A percentile compares a stretch with the other conserved stretches of the same genome.
These are phyloP conservation scores for Cocos nucifera DNA, from an alignment of 176 grass and related monocot genomes.

Conservation along the genomic window DNA sequence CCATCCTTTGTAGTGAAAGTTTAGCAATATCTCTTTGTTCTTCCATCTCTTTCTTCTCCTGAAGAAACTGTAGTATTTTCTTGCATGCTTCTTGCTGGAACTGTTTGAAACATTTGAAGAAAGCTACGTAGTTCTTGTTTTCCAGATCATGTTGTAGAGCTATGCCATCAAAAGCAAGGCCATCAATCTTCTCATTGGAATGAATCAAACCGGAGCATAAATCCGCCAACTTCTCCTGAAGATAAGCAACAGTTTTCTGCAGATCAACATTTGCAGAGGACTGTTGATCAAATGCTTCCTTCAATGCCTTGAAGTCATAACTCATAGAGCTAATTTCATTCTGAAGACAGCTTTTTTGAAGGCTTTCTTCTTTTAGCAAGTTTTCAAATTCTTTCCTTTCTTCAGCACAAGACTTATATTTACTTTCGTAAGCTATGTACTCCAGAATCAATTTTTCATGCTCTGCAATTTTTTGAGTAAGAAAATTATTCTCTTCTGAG, in stretches of 20 bases:
- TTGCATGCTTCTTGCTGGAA: conserved; percentile 47
- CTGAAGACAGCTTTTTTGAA: conserved; percentile 40
- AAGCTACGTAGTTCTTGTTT: conserved; percentile 35
- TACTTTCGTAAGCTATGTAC: conserved; percentile 41
- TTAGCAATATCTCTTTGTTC: conserved; percentile 31
- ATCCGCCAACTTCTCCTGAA: conserved; percentile 36
- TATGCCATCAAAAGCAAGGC: conserved; percentile 29
- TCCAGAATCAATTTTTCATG: conserved; percentile 42
- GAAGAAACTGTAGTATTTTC: conserved; percentile 44
- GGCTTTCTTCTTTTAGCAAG: conserved; percentile 57
- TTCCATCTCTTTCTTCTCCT: conserved; percentile 43
- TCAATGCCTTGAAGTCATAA: conserved; percentile 43
- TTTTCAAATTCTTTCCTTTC: conserved; percentile 57
- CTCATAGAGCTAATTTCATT: conserved; percentile 35
- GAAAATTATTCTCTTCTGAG: conserved; percentile 40
- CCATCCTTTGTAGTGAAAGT: conserved; percentile 24
- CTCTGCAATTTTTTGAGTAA: conserved; percentile 33
- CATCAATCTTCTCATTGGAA: conserved; percentile 40
- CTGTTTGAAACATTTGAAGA: conserved; percentile 41
- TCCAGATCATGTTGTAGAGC: conserved; percentile 34
- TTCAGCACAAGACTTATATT: conserved; percentile 45
- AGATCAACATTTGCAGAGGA: conserved; percentile 44
- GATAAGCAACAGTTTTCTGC: conserved; percentile 25
- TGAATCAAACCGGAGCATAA: conserved; percentile 28
- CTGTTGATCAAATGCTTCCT: conserved; percentile 49